Evolutionary conservation across 495 filamentous ascomycete species (phyloP), one percentile per base, ranked within the genome.

Genomic region (Achaetomiella virescens): DNA sequence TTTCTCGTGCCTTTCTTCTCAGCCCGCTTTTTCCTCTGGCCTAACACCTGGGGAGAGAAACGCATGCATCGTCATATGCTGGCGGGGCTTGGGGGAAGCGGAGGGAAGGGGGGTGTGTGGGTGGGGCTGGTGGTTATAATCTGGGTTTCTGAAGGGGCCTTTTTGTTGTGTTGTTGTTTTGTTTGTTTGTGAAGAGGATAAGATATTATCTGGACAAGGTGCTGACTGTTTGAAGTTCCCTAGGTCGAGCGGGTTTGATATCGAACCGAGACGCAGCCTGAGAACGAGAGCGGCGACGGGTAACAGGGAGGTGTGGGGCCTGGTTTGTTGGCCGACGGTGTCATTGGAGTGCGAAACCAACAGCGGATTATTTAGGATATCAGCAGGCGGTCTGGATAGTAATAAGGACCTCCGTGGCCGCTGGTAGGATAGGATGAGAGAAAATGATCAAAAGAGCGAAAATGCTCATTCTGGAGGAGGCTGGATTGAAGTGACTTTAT

Each of bases 11-110:
- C 29, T 52, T 7, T 14, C 24, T 33, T 47, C n/a, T n/a, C n/a
- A 48, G 20, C 52, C 22, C 46, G 42, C 52, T 54, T 45, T 17
- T 36, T 9, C n/a, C 24, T 6, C 4, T 11, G 53, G n/a, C n/a
- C n/a, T n/a, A n/a, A n/a, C n/a, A n/a, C n/a, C n/a, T n/a, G n/a
- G n/a, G n/a, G n/a, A n/a, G 29, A 40, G 31, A 50, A 56, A 59
- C 63, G 69, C 58, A 62, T 73, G 75, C 75, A 77, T 69, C 75
- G 75, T 63, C 75, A 77, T 63, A 66, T 76, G 75, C 75, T 75
- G 57, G 66, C 65, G 71, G 64, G 68, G 54, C 43, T 46, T 17
- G 14, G 24, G 24, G 61, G 53, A 49, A 60, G 54, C 25, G 52
- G 43, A 50, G 48, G 58, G 57, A 55, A 54, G 60, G 48, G 7